Base-by-base conservation (phyloP, 805 yeast species). In the Metschnikowia hibisci region DNA sequence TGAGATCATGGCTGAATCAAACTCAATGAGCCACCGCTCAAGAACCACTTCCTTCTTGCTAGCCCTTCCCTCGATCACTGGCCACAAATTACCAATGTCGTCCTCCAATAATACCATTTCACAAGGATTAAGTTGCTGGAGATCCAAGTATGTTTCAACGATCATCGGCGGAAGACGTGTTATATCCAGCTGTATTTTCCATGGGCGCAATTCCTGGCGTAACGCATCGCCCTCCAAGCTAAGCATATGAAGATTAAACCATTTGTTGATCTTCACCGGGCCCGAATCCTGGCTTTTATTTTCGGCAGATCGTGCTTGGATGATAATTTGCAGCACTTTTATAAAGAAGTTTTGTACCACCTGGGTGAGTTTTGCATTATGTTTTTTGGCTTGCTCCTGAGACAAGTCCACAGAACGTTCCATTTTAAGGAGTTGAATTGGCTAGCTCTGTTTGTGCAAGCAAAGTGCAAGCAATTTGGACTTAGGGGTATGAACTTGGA, bases 21-120 rank as follows among this genome's bases (percentile, higher is more conserved):
- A 77, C 60, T 90, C 96, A 27, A 93, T 66, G 18, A 88, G 71
- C 99, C 99, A 93, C 46, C 99, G 74, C 58, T 93, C 99, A 44
- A 93, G 66, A 2, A 93, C 96, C n/a, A 93, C 78, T 62, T 91
- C 98, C 13, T 79, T 73, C 55, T 84, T 84, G 55, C 77, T 79
- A 3, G 76, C 70, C 11, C 83, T 84, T 10, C 64, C 60, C 45
- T 73, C 78, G 8, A 83, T 69, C 10, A 81, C 81, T 8, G 76
- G 67, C 76, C 84, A 81, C 11, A 73, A 56, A 48, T 71, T 70
- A 18, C 73, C 76, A 6, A 72, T 71, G 3, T 71, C 73, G 52
- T 84, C 90, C 23, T 68, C 68, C 31, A 86, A 60, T 27, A 80
- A 74, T 25, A 86, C 70, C 15, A 80, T 69, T 48, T 84, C 87